Evolutionary conservation across 257 asterid species (phyloP).

Genomic region (Solanum gracilifrons): DNA sequence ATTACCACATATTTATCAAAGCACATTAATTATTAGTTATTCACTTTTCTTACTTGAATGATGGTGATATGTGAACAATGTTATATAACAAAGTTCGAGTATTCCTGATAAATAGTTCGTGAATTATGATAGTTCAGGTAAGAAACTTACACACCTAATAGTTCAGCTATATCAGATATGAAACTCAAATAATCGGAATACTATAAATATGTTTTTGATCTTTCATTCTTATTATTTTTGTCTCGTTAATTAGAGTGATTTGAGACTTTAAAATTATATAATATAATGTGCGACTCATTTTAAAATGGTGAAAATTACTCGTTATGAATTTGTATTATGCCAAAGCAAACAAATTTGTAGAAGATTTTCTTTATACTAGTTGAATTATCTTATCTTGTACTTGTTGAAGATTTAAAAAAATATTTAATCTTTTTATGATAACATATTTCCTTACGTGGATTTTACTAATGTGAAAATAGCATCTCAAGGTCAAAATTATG

Average conservation of each 20-base stretch:
- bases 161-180: background rate
- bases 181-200: background rate
- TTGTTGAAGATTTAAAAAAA: background rate
- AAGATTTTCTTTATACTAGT: too few relatives aligned
- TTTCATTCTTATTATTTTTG: background rate
- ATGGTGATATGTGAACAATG: background rate
- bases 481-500: background rate
- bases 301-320: background rate
- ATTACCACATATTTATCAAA: too few relatives aligned
- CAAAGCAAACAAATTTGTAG: too few relatives aligned
- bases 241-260: background rate
- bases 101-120: background rate
- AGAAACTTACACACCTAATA: accelerated
- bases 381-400: background rate
- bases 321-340: too few relatives aligned
- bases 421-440: too few relatives aligned
- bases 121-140: background rate
- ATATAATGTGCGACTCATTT: background rate
- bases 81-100: background rate
- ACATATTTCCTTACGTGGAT: background rate
- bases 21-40: too few relatives aligned
- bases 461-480: background rate
- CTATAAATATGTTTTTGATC: background rate
- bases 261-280: background rate
- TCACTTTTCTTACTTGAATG: background rate